phyloP scores from a whole-genome alignment of 306 rosid species.

The Dalbergia cochinchinensis region DNA sequence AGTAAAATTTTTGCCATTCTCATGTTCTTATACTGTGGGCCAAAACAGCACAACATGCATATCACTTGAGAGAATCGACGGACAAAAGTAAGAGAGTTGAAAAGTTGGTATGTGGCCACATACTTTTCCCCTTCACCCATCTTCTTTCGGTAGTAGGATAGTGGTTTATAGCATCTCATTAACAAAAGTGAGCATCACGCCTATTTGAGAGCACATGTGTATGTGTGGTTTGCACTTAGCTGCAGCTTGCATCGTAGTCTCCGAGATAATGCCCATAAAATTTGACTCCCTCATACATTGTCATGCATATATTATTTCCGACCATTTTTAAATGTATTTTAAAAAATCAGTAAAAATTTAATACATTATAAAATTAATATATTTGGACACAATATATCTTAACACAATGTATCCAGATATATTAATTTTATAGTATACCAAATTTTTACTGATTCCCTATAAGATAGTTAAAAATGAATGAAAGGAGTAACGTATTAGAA shows the following conservation, averaged over 20 bases:
- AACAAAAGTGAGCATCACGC: background rate
- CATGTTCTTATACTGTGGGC: background rate
- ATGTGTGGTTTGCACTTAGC: constrained; percentile 11
- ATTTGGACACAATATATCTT: too few species aligned
- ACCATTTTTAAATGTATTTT: too few species aligned
- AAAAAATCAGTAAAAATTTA: too few species aligned
- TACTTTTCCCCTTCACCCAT: background rate
- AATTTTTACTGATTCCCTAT: too few species aligned
- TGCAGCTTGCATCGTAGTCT: background rate
- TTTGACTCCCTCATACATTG: constrained; percentile 1
- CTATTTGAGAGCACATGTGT: constrained; percentile 31
- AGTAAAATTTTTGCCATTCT: background rate
- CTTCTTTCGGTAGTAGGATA: constrained; percentile 25
- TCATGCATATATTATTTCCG: too few species aligned
- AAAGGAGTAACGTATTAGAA: background rate
- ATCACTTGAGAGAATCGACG: constrained; percentile 21
- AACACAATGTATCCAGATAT: too few species aligned
- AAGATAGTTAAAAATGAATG: too few species aligned
- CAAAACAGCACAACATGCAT: constrained; percentile 34
- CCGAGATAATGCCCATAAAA: background rate
- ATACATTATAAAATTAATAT: too few species aligned
- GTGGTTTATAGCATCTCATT: constrained; percentile 28
- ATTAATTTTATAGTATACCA: too few species aligned
- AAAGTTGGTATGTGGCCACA: constrained; percentile 13
- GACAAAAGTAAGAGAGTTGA: background rate